Evolutionary conservation across 805 yeast genomes (phyloP), one percentile per base, ranked within the genome.

Genomic region (Wickerhamiella dianesei): DNA sequence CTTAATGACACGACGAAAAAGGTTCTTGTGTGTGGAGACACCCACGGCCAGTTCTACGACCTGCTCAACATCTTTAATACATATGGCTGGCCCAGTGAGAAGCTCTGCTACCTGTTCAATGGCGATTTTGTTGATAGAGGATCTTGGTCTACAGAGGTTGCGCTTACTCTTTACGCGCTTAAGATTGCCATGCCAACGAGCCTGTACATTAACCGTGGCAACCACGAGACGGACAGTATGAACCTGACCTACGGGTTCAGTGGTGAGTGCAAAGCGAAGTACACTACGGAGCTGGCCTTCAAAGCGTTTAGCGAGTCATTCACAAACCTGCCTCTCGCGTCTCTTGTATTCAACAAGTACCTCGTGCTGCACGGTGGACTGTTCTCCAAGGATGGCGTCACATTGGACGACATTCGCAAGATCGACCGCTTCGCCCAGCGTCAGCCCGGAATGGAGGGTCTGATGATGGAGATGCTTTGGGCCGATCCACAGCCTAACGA

Each of bases 61-160:
- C 79, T 92, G 45, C 65, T 89, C 57, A 81, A 87, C 60, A 72
- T 92, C 45, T 89, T 92, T 64, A 63, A 72, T 32, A 71, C 61
- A 40, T 88, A 78, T 59, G 97, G 97, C 14, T 65, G 70, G 55
- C 94, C 89, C 0, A 59, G 70, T 3, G 68, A 71, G 2, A 64
- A 67, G 2, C 96, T 88, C 61, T 72, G 78, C 3, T 92, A 84
- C 60, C 65, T 92, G 43, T 89, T 92, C 69, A 92, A 92, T 59
- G 98, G 98, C 40, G 98, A 92, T 65, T 89, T 92, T 65, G 98
- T 92, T 3, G 98, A 92, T 63, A 74, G 98, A 59, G 98, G 98
- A 4, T 83, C 95, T 16, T 89, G 98, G 97, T 86, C 96, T 3
- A 84, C 95, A 60, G 98, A 92, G 62, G 95, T 92, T 42, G 96